These are phyloP conservation scores for Scheffersomyces segobiensis DNA, from an alignment of 1,139 yeast species.

Conservation along the genomic window DNA sequence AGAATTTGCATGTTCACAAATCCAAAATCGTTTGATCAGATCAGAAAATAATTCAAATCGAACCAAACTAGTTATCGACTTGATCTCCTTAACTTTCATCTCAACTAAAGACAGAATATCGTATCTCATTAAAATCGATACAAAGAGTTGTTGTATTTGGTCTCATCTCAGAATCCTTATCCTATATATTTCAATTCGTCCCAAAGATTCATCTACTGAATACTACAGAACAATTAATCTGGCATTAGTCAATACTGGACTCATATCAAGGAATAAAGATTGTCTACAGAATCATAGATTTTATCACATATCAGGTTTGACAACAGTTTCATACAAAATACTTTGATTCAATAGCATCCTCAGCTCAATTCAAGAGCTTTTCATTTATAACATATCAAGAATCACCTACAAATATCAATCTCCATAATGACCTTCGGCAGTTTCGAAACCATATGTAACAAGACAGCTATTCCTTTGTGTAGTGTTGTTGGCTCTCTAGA, in stretches of 20 bases:
- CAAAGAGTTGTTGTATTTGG: not conserved
- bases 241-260: not conserved
- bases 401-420: not conserved
- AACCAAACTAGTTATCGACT: not conserved
- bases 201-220: no score
- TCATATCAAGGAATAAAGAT: no score
- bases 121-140: not conserved
- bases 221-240: not conserved
- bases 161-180: not conserved
- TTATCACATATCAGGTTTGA: no score
- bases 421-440: slow-evolving; percentile 60
- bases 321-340: not conserved
- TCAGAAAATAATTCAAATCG: not conserved
- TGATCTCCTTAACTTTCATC: not conserved
- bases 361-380: not conserved
- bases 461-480: slow-evolving; percentile 78
- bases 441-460: slow-evolving; percentile 64
- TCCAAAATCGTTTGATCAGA: not conserved
- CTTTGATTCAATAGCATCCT: no score
- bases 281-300: no score
- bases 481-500: slow-evolving; percentile 53
- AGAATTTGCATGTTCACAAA: not conserved
- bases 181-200: not conserved
- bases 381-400: not conserved
- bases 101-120: not conserved